Evolutionary conservation across 139 green algal genomes (phyloP).

Genomic region (Ostreobium quekettii): DNA sequence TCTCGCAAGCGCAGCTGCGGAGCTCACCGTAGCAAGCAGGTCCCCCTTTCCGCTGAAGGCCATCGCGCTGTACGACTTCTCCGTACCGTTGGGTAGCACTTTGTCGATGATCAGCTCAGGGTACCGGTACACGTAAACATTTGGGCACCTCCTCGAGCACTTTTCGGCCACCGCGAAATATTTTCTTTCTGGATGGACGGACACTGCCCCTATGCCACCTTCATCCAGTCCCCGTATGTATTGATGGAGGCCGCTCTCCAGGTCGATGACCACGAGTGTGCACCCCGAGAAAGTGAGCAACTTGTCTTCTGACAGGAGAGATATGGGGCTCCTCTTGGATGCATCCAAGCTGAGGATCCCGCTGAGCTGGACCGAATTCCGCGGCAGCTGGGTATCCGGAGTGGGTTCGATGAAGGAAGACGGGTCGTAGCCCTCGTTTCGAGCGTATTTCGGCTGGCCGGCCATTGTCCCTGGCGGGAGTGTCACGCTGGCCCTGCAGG

Average conservation of each 20-base stretch:
- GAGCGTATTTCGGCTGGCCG: no score
- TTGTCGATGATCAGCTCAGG: conserved; percentile 33
- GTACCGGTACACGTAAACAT: conserved; percentile 63
- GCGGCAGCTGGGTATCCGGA: no score
- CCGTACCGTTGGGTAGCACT: conserved; percentile 51
- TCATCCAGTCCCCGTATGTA: conserved; percentile 44
- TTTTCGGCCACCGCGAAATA: conserved; percentile 65
- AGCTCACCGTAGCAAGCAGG: conserved; percentile 49
- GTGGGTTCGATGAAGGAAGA: no score
- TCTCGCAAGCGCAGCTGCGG: no score
- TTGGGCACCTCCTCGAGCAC: conserved; percentile 30
- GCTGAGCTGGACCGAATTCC: conserved; percentile 15
- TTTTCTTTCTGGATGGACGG: conserved; percentile 49
- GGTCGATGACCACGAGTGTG: conserved; percentile 42
- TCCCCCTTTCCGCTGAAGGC: conserved; percentile 51
- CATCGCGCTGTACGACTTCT: conserved; percentile 48
- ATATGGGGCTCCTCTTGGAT: conserved; percentile 49
- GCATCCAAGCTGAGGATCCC: conserved; percentile 30
- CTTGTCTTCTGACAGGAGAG: conserved; percentile 43
- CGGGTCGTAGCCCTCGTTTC: no score
- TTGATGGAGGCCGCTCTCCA: conserved; percentile 24
- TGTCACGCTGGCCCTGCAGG: no score
- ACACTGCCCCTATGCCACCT: conserved; percentile 53
- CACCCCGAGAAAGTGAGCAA: conserved; percentile 37
- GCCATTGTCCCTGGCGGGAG: no score